Evolutionary conservation across 306 rosid species (phyloP), one percentile per base, ranked within the genome.

Genomic region (Biancaea sappan): DNA sequence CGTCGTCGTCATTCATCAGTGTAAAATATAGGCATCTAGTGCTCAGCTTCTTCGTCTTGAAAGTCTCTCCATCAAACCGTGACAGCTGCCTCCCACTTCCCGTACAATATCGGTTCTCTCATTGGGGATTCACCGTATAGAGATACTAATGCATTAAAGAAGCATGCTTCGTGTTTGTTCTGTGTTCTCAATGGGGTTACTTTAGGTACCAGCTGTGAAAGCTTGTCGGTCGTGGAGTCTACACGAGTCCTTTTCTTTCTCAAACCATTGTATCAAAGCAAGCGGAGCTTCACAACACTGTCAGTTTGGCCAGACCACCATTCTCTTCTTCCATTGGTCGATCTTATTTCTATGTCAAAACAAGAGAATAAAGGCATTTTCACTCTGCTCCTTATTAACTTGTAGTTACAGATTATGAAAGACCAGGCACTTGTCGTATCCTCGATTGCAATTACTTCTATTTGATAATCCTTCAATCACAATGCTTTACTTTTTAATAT

Each of bases 401-500:
- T 22, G 5, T 47, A 67, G 59, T 47, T 28, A 44, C 14, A 8
- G 72, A 46, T 47, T 58, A 29, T 35, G 11, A 31, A 35, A 50
- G 61, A 32, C 47, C 40, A 26, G 18, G 53, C 69, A 72, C 22
- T 40, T 13, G 31, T 61, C 67, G 32, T 13, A 26, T 29, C 26
- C 53, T 75, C 58, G 0, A 35, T 75, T 72, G 70, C 50, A 68
- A 29, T 31, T 59, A 22, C 51, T 34, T 79, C 76, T 77, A 56
- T 80, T 52, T 77, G 72, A 61, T 14, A 43, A 59, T 5, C 63
- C 79, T 75, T 56, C 61, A 19, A 57, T 57, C 19, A 81, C 81
- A 84, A 91, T 91, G 93, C 83, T 91, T 77, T 94, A 82, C 83
- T 47, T 88, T 28, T 79, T 94, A 5, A 81, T 94, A 71, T 88